Evolutionary conservation across 169 alveolate species (phyloP).

Genomic region (Plasmodium malariae): DNA sequence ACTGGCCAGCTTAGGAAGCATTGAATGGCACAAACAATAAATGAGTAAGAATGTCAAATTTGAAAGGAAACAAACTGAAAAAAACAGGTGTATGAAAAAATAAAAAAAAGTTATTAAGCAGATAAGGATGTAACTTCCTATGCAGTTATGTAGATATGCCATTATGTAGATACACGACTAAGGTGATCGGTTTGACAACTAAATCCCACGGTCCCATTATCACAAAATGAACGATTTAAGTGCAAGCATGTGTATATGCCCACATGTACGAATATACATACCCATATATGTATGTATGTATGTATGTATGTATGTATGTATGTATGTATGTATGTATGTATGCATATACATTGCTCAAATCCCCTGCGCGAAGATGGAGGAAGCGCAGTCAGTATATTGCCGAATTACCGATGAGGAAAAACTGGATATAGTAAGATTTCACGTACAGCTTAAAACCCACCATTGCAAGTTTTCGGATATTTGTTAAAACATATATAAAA

Average conservation of each 20-base stretch:
- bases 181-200: no score
- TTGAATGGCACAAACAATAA: constrained; percentile 8
- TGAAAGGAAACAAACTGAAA: constrained; percentile 5
- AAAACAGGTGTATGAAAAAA: not conserved
- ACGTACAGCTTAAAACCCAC: constrained; percentile 54
- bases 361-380: no score
- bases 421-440: constrained; percentile 20
- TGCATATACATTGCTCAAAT: no score
- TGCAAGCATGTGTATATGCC: not conserved
- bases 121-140: no score
- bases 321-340: not conserved
- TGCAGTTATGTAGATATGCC: no score
- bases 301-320: not conserved
- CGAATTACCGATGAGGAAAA: constrained; percentile 46
- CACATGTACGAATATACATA: not conserved
- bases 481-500: constrained; percentile 21
- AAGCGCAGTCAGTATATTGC: not conserved
- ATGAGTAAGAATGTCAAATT: constrained; percentile 25
- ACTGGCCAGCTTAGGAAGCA: constrained; percentile 3
- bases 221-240: not conserved
- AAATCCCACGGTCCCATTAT: not conserved
- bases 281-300: not conserved
- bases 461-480: constrained; percentile 10
- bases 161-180: no score
- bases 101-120: not conserved